These are phyloP conservation scores for Begonia peltatifolia DNA, from an alignment of 306 rosid genomes.

Conservation along the genomic window DNA sequence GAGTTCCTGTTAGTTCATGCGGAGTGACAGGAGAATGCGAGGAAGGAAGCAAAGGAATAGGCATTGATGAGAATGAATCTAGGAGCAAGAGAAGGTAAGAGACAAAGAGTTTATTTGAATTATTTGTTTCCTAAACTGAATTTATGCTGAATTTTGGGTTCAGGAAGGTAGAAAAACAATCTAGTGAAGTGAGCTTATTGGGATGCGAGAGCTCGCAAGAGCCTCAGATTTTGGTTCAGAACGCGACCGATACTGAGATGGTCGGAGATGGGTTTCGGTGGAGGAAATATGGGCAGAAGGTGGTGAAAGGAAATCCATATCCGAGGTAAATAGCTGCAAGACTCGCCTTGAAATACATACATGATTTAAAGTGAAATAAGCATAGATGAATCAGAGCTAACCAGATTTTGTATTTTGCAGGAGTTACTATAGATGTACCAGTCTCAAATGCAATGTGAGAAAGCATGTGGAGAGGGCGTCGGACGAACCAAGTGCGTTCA, in stretches of 20 bases:
- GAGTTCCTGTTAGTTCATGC: slow-evolving; percentile 39
- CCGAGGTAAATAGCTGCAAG: slow-evolving; percentile 43
- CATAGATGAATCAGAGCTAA: background rate
- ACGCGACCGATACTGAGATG: slow-evolving; percentile 40
- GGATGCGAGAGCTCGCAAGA: slow-evolving; percentile 43
- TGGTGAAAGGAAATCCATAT: slow-evolving; percentile 84
- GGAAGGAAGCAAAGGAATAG: slow-evolving; percentile 52
- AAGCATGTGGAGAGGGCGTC: slow-evolving; percentile 88
- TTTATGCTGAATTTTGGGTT: background rate
- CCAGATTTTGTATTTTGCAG: slow-evolving; percentile 27
- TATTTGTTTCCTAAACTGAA: background rate
- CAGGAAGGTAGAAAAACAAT: slow-evolving; percentile 55
- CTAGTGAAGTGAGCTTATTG: slow-evolving; percentile 29
- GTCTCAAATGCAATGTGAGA: slow-evolving; percentile 62
- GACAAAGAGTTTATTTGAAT: background rate
- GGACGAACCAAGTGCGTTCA: slow-evolving; percentile 75
- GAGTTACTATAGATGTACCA: slow-evolving; percentile 86
- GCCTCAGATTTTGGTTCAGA: slow-evolving; percentile 46
- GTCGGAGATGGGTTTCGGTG: slow-evolving; percentile 80
- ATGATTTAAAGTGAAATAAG: no score
- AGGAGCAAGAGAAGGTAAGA: slow-evolving; percentile 59
- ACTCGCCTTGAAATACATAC: no score
- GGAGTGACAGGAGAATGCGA: slow-evolving; percentile 62
- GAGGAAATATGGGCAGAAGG: slow-evolving; percentile 98
- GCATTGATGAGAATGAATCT: slow-evolving; percentile 38